Conservation (phyloP, 1,139 yeast genomes). For the Blastobotrys aristatus region DNA sequence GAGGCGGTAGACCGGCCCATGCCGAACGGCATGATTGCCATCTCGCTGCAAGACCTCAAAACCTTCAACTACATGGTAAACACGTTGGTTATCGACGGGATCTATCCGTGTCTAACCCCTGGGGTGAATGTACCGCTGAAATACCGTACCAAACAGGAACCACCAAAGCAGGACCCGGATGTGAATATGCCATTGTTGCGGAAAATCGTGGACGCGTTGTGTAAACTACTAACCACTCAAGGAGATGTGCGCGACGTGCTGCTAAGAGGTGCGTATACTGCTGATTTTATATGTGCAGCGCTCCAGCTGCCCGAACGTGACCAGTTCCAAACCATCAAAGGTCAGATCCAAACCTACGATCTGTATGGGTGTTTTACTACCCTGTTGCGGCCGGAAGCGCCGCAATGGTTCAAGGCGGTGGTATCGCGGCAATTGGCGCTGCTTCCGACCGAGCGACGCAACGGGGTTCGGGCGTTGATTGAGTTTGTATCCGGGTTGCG, state of each 20-base stretch:
- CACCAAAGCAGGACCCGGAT: background rate
- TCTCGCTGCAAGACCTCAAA: constrained; percentile 81
- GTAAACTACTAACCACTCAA: constrained; percentile 55
- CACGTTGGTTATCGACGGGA: constrained; percentile 61
- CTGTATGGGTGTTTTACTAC: constrained; percentile 29
- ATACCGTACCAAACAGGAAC: constrained; percentile 40
- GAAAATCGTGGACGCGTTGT: constrained; percentile 44
- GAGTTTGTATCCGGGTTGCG: constrained; percentile 76
- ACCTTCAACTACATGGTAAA: constrained; percentile 61
- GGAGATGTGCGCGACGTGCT: constrained; percentile 45
- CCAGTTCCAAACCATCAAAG: constrained; percentile 13
- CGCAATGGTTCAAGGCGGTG: constrained; percentile 29
- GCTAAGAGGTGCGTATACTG: constrained; percentile 42
- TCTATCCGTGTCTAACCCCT: constrained; percentile 56
- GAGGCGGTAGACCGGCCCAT: constrained; percentile 4
- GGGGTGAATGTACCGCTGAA: constrained; percentile 64
- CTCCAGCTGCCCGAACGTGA: constrained; percentile 43
- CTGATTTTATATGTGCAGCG: constrained; percentile 59
- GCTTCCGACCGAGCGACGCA: constrained; percentile 52
- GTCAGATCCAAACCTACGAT: constrained; percentile 32
- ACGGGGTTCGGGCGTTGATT: constrained; percentile 67
- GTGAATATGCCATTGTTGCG: constrained; percentile 2
- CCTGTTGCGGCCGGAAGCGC: constrained; percentile 27
- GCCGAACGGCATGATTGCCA: constrained; percentile 47
- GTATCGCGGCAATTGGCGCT: constrained; percentile 46